Base-by-base conservation (phyloP, 2,329 filamentous ascomycete genomes). In the Tolypocladium guangdongense region DNA sequence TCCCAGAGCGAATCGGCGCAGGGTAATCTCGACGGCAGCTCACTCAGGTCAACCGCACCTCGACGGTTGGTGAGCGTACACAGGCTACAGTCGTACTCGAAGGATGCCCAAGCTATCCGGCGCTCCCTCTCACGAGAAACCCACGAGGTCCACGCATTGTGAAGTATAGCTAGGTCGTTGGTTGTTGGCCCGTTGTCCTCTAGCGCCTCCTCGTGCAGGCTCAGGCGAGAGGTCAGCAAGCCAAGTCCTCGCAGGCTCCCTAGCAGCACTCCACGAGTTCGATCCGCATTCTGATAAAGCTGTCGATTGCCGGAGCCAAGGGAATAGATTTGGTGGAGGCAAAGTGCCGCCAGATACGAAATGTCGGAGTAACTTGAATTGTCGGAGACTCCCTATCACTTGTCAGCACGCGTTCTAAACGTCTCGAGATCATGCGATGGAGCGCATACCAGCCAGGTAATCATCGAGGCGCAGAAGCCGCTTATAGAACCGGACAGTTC, bases 51-150 rank as follows among this genome's bases (percentile, higher is more conserved):
- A 5, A 68, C 61, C 4, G 60, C 60, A 18, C 61, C 62, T 3
- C 63, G 63, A 1, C 62, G 59, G 38, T 59, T 60, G 0, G 63
- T 67, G 24, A 68, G 55, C 4, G 64, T 65, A 39, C 59, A 64
- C 5, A 66, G 51, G n/a, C 60, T 66, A 55, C 64, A 68, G 54
- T 68, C 65, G 36, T 65, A 66, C 46, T 68, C 65, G 35, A 68
- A 68, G 8, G 62, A 61, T 18, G 64, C 59, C 65, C 65, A 68
- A 1, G 62, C 61, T 7, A 60, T 55, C 14, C 65, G 57, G 30
- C 55, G 57, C 24, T 60, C 62, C 20, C 56, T 57, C 52, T 68
- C 65, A 6, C 51, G 53, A 6, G 50, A 50, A 16, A 57, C 56
- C 65, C 65, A 68, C 0, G 58, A 49, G 2, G 49, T 16, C 64